Conservation (phyloP, 176 grass and related monocot genomes). For the Urochloa ruziziensis region DNA sequence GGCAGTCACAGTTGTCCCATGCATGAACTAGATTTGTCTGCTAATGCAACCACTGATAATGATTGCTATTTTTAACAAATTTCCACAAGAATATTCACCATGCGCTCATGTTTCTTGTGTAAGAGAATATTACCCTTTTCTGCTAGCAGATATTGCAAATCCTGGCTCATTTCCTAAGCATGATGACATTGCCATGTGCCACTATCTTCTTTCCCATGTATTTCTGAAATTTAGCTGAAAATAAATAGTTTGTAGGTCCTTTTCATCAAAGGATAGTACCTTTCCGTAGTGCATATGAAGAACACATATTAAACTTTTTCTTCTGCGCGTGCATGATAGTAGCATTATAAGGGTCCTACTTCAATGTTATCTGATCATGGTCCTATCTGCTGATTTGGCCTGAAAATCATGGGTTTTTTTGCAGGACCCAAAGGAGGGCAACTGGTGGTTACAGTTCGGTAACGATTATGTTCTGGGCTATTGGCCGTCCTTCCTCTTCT, state of each 20-base stretch:
- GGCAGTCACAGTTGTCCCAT: conserved; percentile 28
- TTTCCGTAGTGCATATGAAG: conserved; percentile 38
- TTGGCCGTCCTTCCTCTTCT: conserved; percentile 90
- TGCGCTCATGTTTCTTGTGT: not conserved
- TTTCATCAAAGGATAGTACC: conserved; percentile 29
- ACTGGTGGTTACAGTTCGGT: conserved; percentile 84
- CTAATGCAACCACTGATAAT: conserved; percentile 4
- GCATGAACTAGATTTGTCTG: conserved; percentile 19
- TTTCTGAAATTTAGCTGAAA: not conserved
- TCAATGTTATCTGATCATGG: conserved; percentile 20
- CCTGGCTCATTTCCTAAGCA: not conserved
- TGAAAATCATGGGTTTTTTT: not conserved
- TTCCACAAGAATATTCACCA: conserved; percentile 25
- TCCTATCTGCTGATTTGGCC: conserved; percentile 11
- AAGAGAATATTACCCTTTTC: not conserved
- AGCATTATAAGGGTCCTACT: conserved; percentile 28
- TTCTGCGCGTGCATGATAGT: conserved; percentile 29
- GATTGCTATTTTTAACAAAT: conserved; percentile 2
- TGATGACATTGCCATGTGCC: conserved; percentile 31
- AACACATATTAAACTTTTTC: conserved; percentile 18
- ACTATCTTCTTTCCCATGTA: not conserved
- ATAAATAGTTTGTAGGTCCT: not conserved
- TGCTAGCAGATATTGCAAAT: not conserved
- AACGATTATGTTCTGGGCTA: conserved; percentile 68
- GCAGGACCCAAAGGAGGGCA: conserved; percentile 83